Evolutionary conservation across 805 yeast genomes (phyloP).

Genomic region (Torulaspora maleeae): DNA sequence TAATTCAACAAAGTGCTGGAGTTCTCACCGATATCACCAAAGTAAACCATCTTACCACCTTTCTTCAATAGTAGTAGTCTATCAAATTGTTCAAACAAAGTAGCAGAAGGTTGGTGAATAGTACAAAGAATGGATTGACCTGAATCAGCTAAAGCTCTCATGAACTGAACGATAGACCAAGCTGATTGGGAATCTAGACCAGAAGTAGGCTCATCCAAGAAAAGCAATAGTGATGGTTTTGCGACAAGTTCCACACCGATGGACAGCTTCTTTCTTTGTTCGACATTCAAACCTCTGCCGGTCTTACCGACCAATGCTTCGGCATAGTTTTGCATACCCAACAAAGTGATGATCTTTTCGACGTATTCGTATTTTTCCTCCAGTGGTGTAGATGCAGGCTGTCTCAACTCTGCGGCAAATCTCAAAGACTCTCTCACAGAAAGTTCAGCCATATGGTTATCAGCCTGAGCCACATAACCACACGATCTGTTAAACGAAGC

Average conservation of each 20-base stretch:
- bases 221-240: slow-evolving; percentile 56
- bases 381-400: slow-evolving; percentile 52
- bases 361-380: slow-evolving; percentile 63
- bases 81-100: slow-evolving; percentile 62
- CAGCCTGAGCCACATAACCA: slow-evolving; percentile 81
- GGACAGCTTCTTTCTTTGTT: slow-evolving; percentile 62
- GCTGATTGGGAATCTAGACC: slow-evolving; percentile 64
- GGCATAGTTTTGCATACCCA: slow-evolving; percentile 66
- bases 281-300: slow-evolving; percentile 68
- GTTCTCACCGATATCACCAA: slow-evolving; percentile 72
- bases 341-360: slow-evolving; percentile 58
- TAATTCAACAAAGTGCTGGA: slow-evolving; percentile 55
- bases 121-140: slow-evolving; percentile 76
- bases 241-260: slow-evolving; percentile 72
- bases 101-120: slow-evolving; percentile 74
- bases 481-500: slow-evolving; percentile 69
- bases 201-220: slow-evolving; percentile 70
- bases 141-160: slow-evolving; percentile 61
- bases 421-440: slow-evolving; percentile 72
- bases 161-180: slow-evolving; percentile 64
- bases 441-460: slow-evolving; percentile 61
- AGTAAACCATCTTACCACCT: slow-evolving; percentile 79
- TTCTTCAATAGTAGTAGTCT: slow-evolving; percentile 60
- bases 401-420: slow-evolving; percentile 70
- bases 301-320: slow-evolving; percentile 78